Evolutionary conservation across 2,329 filamentous ascomycete species (phyloP).

Genomic region (Coleophoma crateriformis): DNA sequence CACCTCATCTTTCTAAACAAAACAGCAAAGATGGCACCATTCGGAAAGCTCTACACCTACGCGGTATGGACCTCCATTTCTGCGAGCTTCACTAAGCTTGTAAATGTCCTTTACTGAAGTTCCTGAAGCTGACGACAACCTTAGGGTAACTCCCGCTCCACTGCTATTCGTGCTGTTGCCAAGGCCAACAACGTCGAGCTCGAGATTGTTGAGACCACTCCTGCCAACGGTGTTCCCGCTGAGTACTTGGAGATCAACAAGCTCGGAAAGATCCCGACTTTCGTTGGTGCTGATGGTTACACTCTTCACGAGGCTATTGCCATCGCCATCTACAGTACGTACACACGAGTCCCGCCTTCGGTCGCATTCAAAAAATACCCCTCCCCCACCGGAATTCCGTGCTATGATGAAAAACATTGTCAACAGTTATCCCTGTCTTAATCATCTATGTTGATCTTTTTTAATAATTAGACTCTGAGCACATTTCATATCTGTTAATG

Average conservation of each 20-base stretch:
- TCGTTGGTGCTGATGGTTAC: conserved; percentile 89
- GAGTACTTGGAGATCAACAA: conserved; percentile 85
- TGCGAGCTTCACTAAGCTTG: not conserved
- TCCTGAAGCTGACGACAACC: conserved; percentile 10
- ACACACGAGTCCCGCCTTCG: conserved; percentile 5
- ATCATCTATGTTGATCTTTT: conserved; percentile 80
- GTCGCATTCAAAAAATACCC: not conserved
- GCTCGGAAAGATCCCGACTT: conserved; percentile 88
- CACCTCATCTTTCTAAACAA: conserved; percentile 7
- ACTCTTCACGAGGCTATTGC: conserved; percentile 84
- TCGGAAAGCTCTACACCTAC: conserved; percentile 95
- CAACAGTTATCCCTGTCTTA: conserved; percentile 99
- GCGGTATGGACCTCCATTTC: conserved; percentile 49
- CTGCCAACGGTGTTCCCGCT: conserved; percentile 55
- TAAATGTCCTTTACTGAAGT: conserved; percentile 1
- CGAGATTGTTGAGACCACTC: conserved; percentile 71
- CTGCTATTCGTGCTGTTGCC: conserved; percentile 83
- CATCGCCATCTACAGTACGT: conserved; percentile 96
- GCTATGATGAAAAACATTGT: conserved; percentile 44
- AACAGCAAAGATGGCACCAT: conserved; percentile 57
- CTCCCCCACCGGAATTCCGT: conserved; percentile 14
- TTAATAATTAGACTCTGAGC: conserved; percentile 71
- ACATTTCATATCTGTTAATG: conserved; percentile 19
- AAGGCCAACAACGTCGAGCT: conserved; percentile 97
- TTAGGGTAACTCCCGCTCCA: conserved; percentile 85